These are phyloP conservation scores for Epichloe baconii DNA, from an alignment of 2,329 filamentous ascomycete species.

Conservation along the genomic window DNA sequence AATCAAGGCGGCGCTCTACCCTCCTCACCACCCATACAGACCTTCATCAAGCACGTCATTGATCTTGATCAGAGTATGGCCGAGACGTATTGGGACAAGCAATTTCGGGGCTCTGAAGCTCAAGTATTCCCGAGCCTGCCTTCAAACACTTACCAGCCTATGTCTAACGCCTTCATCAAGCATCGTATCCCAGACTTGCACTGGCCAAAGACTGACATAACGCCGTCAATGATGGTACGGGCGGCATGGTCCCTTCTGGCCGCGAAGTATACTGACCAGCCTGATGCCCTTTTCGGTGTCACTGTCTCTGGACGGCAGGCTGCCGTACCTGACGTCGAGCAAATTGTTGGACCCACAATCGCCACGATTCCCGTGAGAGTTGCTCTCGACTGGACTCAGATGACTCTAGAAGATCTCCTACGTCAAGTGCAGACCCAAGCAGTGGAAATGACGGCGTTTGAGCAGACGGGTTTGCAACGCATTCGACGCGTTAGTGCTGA, in stretches of 20 bases:
- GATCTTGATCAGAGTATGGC: background rate
- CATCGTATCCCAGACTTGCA: background rate
- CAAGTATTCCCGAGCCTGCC: conserved; percentile 4
- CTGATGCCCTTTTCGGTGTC: conserved; percentile 18
- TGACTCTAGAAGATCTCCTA: conserved; percentile 26
- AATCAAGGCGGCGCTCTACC: conserved; percentile 8
- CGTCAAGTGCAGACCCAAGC: conserved; percentile 13
- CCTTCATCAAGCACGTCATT: background rate
- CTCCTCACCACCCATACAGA: background rate
- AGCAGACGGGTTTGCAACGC: conserved; percentile 9
- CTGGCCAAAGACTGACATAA: conserved; percentile 3
- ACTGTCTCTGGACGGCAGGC: conserved; percentile 14
- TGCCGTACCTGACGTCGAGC: conserved; percentile 11
- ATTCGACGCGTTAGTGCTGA: conserved; percentile 6
- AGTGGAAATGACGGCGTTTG: conserved; percentile 6
- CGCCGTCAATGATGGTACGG: conserved; percentile 9
- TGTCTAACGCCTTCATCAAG: background rate
- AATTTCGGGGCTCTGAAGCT: conserved; percentile 11
- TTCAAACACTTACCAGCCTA: conserved; percentile 1
- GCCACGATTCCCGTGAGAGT: conserved; percentile 15
- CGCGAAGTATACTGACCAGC: conserved; percentile 18
- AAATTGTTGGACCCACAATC: conserved; percentile 15
- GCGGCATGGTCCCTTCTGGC: conserved; percentile 20
- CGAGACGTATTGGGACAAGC: background rate
- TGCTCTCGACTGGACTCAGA: conserved; percentile 14